These are phyloP conservation scores for Hypoxylon sp. DNA, from an alignment of 2,329 filamentous ascomycete species.

Conservation along the genomic window DNA sequence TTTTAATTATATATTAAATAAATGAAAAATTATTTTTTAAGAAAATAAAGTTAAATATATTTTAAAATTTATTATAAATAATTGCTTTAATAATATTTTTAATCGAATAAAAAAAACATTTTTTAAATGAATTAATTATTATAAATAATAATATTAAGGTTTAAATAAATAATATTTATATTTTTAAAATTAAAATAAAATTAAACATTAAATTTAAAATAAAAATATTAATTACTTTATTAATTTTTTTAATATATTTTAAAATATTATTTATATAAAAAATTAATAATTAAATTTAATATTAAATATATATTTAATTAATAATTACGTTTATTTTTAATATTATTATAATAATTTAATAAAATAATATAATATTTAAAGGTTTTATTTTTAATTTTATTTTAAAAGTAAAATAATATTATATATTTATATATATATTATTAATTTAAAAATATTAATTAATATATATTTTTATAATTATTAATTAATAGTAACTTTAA, in stretches of 20 bases:
- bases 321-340: background rate
- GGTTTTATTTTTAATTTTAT: background rate
- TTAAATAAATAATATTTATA: too few species aligned
- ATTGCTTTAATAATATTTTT: background rate
- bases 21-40: background rate
- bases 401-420: too few species aligned
- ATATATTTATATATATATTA: too few species aligned
- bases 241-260: background rate
- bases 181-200: too few species aligned
- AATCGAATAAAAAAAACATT: too few species aligned
- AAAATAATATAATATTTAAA: conserved; percentile 3
- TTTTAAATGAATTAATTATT: background rate
- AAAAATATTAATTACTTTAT: conserved; percentile 1
- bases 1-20: background rate
- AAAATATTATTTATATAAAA: background rate
- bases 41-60: background rate
- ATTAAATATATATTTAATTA: conserved; percentile 3
- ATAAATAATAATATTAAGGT: too few species aligned
- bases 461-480: too few species aligned
- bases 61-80: background rate
- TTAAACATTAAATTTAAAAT: too few species aligned
- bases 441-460: too few species aligned
- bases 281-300: conserved; percentile 7
- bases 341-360: background rate
- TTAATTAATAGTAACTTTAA: too few species aligned